Percentiles rank a stretch among this genome's conserved stretches.
Conservation (phyloP, 2,329 filamentous ascomycete species). For the Dactylellina leptospora region DNA sequence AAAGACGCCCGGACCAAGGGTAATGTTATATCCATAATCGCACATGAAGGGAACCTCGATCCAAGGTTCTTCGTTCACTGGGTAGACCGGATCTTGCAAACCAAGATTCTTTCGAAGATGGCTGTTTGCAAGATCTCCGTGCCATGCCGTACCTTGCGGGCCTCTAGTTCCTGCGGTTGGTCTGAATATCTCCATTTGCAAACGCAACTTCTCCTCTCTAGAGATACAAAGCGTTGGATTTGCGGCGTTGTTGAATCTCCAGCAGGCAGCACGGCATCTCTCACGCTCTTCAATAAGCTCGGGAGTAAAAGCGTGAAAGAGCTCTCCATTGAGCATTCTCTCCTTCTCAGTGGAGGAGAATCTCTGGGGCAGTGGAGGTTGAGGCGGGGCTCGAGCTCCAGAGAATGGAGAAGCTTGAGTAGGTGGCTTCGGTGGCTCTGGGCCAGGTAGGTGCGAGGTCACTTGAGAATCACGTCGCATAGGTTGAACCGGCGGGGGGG, state of each 20-base stretch:
- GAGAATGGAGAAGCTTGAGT: conserved; percentile 68
- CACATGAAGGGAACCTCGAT: conserved; percentile 91
- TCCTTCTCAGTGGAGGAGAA: conserved; percentile 75
- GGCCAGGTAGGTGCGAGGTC: conserved; percentile 57
- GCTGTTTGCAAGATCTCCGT: conserved; percentile 40
- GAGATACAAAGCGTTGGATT: conserved; percentile 78
- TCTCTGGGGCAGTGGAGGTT: conserved; percentile 59
- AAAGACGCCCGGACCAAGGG: conserved; percentile 82
- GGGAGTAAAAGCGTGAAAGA: conserved; percentile 81
- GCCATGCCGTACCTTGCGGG: conserved; percentile 45
- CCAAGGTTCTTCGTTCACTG: conserved; percentile 51
- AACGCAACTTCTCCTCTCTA: conserved; percentile 71
- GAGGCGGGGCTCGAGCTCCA: conserved; percentile 69
- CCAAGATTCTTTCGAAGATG: conserved; percentile 49
- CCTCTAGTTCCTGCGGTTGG: conserved; percentile 53
- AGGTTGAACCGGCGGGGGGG: conserved; percentile 56
- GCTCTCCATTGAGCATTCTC: conserved; percentile 82
- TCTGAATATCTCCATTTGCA: conserved; percentile 72
- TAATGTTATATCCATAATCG: conserved; percentile 95
- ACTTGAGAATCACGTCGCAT: conserved; percentile 33
- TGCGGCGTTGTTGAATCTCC: conserved; percentile 81
- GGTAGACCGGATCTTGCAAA: conserved; percentile 44
- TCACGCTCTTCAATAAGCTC: conserved; percentile 85
- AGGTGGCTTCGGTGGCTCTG: conserved; percentile 58
- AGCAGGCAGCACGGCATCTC: conserved; percentile 80